phyloP scores from a whole-genome alignment of 2,329 filamentous ascomycete genomes.

The Torrubiellomyces zombiae region DNA sequence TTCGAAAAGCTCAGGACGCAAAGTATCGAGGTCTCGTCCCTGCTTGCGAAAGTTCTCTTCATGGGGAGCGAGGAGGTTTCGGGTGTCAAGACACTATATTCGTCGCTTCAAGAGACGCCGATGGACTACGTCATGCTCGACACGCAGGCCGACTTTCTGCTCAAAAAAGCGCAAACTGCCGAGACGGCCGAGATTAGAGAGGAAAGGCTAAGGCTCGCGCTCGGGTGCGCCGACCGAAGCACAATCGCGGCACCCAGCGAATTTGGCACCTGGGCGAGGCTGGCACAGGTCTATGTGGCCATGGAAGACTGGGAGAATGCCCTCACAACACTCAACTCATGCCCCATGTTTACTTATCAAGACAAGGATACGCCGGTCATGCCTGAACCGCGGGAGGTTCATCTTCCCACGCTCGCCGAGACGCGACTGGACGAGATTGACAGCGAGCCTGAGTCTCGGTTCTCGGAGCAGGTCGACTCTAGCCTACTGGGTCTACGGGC shows the following conservation, averaged over 20 bases:
- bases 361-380: slow-evolving; percentile 92
- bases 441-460: slow-evolving; percentile 68
- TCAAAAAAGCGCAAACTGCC: slow-evolving; percentile 56
- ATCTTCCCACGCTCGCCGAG: slow-evolving; percentile 73
- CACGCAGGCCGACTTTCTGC: slow-evolving; percentile 80
- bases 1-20: slow-evolving; percentile 89
- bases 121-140: slow-evolving; percentile 98
- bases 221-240: slow-evolving; percentile 85
- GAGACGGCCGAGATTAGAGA: slow-evolving; percentile 37
- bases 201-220: slow-evolving; percentile 63
- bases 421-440: slow-evolving; percentile 92
- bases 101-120: slow-evolving; percentile 75
- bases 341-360: slow-evolving; percentile 99
- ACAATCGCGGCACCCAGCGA: slow-evolving; percentile 93
- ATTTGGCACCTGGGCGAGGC: slow-evolving; percentile 87
- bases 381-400: slow-evolving; percentile 79
- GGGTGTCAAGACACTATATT: slow-evolving; percentile 72
- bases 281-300: slow-evolving; percentile 85
- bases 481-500: slow-evolving; percentile 75
- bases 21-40: slow-evolving; percentile 84
- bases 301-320: slow-evolving; percentile 96
- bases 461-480: slow-evolving; percentile 72
- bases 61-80: slow-evolving; percentile 97
- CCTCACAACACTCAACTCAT: slow-evolving; percentile 88
- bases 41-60: slow-evolving; percentile 79